Percentiles rank a stretch among this genome's conserved stretches.
phyloP scores from a whole-genome alignment of 129 eudicot species.

The Flaveria sonorensis region DNA sequence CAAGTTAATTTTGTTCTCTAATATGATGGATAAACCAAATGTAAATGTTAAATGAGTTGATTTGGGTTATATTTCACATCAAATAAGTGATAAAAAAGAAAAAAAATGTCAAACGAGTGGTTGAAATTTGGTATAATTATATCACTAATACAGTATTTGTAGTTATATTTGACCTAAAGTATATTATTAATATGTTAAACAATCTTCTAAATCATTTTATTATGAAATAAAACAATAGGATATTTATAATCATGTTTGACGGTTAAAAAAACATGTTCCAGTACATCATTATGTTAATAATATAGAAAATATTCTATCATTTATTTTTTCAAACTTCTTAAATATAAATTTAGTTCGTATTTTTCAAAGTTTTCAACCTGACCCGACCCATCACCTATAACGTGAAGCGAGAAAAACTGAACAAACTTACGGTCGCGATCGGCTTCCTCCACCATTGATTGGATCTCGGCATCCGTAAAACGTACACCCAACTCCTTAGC shows the following conservation, averaged over 20 bases:
- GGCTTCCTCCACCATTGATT: slow-evolving; percentile 71
- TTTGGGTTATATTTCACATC: not conserved
- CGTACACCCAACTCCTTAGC: slow-evolving; percentile 70
- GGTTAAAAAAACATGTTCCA: too few relatives aligned
- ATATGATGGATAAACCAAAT: not conserved
- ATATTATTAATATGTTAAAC: too few relatives aligned
- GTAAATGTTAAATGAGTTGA: not conserved
- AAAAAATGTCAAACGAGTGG: not conserved
- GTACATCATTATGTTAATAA: too few relatives aligned
- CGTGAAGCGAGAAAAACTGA: not conserved
- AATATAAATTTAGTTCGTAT: too few relatives aligned
- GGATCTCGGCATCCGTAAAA: slow-evolving; percentile 62
- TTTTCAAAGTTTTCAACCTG: not conserved
- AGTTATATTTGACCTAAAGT: not conserved
- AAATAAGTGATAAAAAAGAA: not conserved
- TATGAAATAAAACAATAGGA: too few relatives aligned
- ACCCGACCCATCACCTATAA: not conserved
- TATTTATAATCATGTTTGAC: too few relatives aligned
- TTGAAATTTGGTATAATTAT: too few relatives aligned
- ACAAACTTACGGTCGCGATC: slow-evolving; percentile 69
- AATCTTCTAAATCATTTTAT: too few relatives aligned
- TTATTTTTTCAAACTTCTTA: too few relatives aligned
- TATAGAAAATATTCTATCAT: too few relatives aligned
- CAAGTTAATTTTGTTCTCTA: not conserved
- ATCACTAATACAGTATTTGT: too few relatives aligned